These are phyloP conservation scores for Coemansia sp. DNA, from an alignment of 192 early-diverging fungal species.

Conservation along the genomic window DNA sequence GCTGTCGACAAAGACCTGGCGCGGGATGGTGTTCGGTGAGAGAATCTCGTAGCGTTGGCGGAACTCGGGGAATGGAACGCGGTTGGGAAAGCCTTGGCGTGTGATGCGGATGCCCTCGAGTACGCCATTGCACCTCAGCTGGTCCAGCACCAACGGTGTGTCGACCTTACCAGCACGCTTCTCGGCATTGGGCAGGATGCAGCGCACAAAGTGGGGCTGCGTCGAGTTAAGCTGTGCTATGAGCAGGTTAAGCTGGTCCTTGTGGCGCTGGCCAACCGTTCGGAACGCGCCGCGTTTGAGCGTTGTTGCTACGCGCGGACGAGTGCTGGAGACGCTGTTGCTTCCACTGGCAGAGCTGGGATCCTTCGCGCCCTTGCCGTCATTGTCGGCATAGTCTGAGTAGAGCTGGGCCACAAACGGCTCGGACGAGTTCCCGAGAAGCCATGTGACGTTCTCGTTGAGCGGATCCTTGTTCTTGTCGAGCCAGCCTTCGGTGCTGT, in stretches of 20 bases:
- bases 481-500: constrained; percentile 85
- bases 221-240: constrained; percentile 92
- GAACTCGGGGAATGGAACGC: constrained; percentile 90
- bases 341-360: background rate
- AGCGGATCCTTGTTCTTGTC: constrained; percentile 99
- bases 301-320: constrained; percentile 35
- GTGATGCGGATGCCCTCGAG: constrained; percentile 97
- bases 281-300: constrained; percentile 86
- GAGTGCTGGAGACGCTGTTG: background rate
- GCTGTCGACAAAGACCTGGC: constrained; percentile 85
- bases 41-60: constrained; percentile 92
- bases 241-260: constrained; percentile 84
- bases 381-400: constrained; percentile 70
- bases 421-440: constrained; percentile 81
- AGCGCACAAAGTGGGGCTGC: constrained; percentile 96
- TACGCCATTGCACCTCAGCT: constrained; percentile 95
- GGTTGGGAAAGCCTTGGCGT: constrained; percentile 92
- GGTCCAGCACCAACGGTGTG: constrained; percentile 84
- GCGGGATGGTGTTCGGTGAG: constrained; percentile 72
- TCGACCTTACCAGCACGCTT: constrained; percentile 84
- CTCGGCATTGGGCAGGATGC: constrained; percentile 93
- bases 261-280: constrained; percentile 92
- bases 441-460: constrained; percentile 88
- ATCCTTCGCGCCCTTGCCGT: constrained; percentile 11
- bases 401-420: constrained; percentile 79